Evolutionary conservation across 2,329 filamentous ascomycete genomes (phyloP), one percentile per base, ranked within the genome.

Genomic region (Neoascochyta sp.): DNA sequence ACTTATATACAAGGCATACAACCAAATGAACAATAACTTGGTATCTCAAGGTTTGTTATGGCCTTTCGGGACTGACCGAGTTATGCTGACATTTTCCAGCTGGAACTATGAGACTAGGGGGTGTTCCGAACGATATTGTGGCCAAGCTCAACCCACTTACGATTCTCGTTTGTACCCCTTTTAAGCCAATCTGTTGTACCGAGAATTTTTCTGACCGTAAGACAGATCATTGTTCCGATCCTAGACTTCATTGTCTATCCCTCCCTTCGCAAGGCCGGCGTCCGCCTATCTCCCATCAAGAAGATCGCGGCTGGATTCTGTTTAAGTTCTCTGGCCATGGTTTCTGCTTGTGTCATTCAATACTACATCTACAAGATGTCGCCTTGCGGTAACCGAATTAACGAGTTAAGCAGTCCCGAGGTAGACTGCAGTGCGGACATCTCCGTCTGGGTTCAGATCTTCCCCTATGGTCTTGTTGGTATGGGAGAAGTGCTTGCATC

Each of bases 131-230:
- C 68, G 84, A 89, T 52, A 69, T 89, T 31, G 76, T 89, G 49
- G 74, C 81, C 52, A 88, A 87, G 63, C 69, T 89, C 16, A 81
- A 89, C 62, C 82, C 84, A 3, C 78, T 89, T 45, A 78, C 81
- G 25, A 77, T 89, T 41, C 75, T 89, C 47, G n/a, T n/a, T n/a
- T n/a, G n/a, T n/a, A n/a, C n/a, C n/a, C n/a, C n/a, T n/a, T n/a
- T n/a, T n/a, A n/a, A n/a, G n/a, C n/a, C n/a, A n/a, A n/a, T n/a
- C n/a, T n/a, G n/a, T n/a, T n/a, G n/a, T n/a, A n/a, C n/a, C n/a
- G n/a, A n/a, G n/a, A n/a, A n/a, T n/a, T n/a, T n/a, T n/a, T n/a
- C n/a, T n/a, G n/a, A n/a, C n/a, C n/a, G n/a, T n/a, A n/a, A n/a
- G n/a, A n/a, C n/a, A n/a, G n/a, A 78, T 89, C 52, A 75, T 88